Evolutionary conservation across 129 eudicot genomes (phyloP).

Genomic region (Dittrichia graveolens): DNA sequence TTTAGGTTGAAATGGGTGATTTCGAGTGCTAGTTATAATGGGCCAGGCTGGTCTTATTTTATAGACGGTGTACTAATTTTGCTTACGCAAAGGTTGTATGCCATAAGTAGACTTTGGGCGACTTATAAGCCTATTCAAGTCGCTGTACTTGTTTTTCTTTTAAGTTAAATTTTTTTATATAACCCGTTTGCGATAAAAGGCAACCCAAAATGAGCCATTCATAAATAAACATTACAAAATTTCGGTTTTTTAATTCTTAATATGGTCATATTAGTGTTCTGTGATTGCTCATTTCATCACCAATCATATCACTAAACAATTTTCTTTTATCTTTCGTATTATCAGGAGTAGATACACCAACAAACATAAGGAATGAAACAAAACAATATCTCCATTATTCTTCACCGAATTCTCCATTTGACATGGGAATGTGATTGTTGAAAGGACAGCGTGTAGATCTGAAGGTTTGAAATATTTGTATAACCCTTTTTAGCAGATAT

Average conservation of each 20-base stretch:
- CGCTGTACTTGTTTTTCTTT: neutral
- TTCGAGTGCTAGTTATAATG: too few species aligned
- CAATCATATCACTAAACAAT: conserved; percentile 1
- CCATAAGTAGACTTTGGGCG: neutral
- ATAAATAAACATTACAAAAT: neutral
- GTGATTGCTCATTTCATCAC: conserved; percentile 13
- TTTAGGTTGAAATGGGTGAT: neutral
- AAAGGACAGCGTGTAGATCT: conserved; percentile 19
- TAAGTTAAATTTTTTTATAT: neutral
- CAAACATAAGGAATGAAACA: neutral
- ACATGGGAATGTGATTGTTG: conserved; percentile 7
- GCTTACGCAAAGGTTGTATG: neutral
- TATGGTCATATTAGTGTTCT: neutral
- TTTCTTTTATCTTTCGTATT: conserved; percentile 18
- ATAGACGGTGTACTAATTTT: neutral
- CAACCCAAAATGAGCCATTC: neutral
- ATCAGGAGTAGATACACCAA: conserved; percentile 31
- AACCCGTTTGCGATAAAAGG: neutral
- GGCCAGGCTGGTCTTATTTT: too few species aligned
- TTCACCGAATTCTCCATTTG: conserved; percentile 7
- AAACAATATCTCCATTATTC: conserved; percentile 23
- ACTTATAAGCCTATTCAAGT: neutral
- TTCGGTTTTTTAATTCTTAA: conserved; percentile 15
- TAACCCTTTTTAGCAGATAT: conserved; percentile 22
- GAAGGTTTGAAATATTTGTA: conserved; percentile 25